Evolutionary conservation across 2,329 filamentous ascomycete species (phyloP), one percentile per base, ranked within the genome.

Genomic region (Fusarium avenaceum): DNA sequence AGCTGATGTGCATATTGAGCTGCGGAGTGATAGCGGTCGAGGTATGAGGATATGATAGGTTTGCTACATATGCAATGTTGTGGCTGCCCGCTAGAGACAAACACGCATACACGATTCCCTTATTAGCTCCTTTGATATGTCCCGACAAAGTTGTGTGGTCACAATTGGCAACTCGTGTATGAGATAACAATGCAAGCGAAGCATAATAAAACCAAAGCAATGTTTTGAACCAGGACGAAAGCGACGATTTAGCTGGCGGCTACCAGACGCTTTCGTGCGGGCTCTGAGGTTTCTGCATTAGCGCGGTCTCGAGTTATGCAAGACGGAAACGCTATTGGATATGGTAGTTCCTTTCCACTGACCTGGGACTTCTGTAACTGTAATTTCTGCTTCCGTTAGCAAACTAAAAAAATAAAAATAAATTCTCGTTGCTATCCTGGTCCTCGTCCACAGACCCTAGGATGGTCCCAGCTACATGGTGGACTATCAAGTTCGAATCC

Each of bases 401-500:
- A n/a, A 9, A 10, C 7, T 9, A n/a, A 38, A 38, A n/a, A n/a
- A 24, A 10, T 10, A 26, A 40, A 39, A 43, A 43, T 45, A 47
- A 49, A 63, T 30, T 32, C 30, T 48, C 35, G 15, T 38, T 47
- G 19, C 33, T 33, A 47, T 43, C 39, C 49, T 48, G 22, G 35
- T 20, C 45, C 35, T 42, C 15, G 28, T 42, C 38, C 38, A 22
- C 39, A 20, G 42, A 39, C 45, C 49, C 52, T 44, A 38, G 24
- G 38, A 52, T 42, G 60, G 70, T 69, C 68, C 72, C 72, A 69
- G 47, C 52, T 57, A 57, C 53, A 53, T 69, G 72, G 60, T 74
- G 59, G 57, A 59, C 65, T 72, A 74, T 59, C 63, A 19, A 38
- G 17, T 38, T 67, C 30, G 50, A 65, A 44, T 48, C 54, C 42